Percentiles rank a stretch among this genome's conserved stretches.
phyloP scores from a whole-genome alignment of 108 stramenopile genomes.

The Schizochytrium sp. region DNA sequence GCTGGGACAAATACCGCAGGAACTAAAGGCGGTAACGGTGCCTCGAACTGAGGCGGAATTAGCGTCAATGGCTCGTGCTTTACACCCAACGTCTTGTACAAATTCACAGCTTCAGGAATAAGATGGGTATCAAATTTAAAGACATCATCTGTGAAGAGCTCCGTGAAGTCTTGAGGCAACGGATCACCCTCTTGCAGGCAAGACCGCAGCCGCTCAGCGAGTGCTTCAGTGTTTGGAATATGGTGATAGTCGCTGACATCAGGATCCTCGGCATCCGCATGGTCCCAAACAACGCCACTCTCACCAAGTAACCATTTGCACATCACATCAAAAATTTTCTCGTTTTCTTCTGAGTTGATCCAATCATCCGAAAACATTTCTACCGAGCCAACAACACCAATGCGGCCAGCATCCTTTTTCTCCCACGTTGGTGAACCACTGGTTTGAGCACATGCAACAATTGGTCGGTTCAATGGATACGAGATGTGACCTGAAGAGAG shows the following conservation, averaged over 20 bases:
- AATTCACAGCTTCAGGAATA: slow-evolving; percentile 81
- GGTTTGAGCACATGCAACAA: slow-evolving; percentile 68
- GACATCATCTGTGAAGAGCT: slow-evolving; percentile 80
- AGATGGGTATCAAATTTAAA: slow-evolving; percentile 79
- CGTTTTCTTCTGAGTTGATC: slow-evolving; percentile 85
- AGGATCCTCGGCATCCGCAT: slow-evolving; percentile 61
- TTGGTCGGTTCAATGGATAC: slow-evolving; percentile 84
- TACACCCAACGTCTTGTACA: slow-evolving; percentile 79
- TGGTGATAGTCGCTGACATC: slow-evolving; percentile 76
- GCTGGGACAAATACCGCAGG: slow-evolving; percentile 82
- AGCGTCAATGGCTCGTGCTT: slow-evolving; percentile 83
- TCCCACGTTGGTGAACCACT: background rate
- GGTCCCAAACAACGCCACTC: slow-evolving; percentile 59
- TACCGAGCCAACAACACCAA: slow-evolving; percentile 80
- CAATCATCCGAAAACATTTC: slow-evolving; percentile 84
- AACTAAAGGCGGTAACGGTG: slow-evolving; percentile 81
- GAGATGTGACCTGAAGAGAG: slow-evolving; percentile 83
- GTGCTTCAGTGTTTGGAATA: slow-evolving; percentile 81
- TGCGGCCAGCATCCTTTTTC: slow-evolving; percentile 70
- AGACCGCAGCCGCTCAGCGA: slow-evolving; percentile 78
- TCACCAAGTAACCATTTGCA: slow-evolving; percentile 75
- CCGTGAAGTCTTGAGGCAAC: slow-evolving; percentile 83
- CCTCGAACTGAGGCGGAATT: slow-evolving; percentile 84
- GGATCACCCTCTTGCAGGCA: slow-evolving; percentile 82
- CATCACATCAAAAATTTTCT: slow-evolving; percentile 75